Base-by-base conservation (phyloP, 305 asterid species). In the Ruellia speciosa region DNA sequence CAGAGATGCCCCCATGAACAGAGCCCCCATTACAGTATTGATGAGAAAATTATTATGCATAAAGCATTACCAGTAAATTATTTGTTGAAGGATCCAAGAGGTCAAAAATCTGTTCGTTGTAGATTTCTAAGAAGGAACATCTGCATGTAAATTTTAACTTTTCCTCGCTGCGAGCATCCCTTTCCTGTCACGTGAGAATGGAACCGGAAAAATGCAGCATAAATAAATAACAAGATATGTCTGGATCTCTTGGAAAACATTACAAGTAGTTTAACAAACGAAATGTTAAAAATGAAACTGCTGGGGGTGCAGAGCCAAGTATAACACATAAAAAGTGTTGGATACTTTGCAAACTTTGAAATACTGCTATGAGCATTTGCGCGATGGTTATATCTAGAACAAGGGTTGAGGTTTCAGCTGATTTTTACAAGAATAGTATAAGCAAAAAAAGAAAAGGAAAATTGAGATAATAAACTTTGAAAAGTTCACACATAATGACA, bases 31-130 rank as follows among this genome's bases (percentile, higher is more conserved):
- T 10, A 37, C 12, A 37, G 41, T 6, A 37, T 2, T 37, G 31
- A 37, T 37, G 41, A 37, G 9, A 37, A 37, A 2, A 6, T 7
- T 37, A 37, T 3, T 37, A 37, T 6, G 41, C 12, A 37, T 75
- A n/a, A n/a, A n/a, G n/a, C n/a, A n/a, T n/a, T n/a, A 88, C 99
- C 97, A 83, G 95, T 75, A 92, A 78, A 79, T 88, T 92, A 62
- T 62, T 52, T 28, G 96, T 82, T 52, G 95, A 72, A 59, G 96
- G 99, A 67, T 88, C 90, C 77, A 92, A 68, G 59, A 92, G 95
- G 67, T 92, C 99, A 60, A 84, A 81, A 77, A 92, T 92, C 33
- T 92, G 99, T 69, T 88, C 99, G 7, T 92, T 92, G 69, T 92
- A 92, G 49, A 92, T 92, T 75, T 92, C 99, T 56, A 92, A 73